A percentile compares a stretch with the other conserved stretches of the same genome.
phyloP scores from a whole-genome alignment of 768 basidiomycete species.

The Neoboletus magnificus region DNA sequence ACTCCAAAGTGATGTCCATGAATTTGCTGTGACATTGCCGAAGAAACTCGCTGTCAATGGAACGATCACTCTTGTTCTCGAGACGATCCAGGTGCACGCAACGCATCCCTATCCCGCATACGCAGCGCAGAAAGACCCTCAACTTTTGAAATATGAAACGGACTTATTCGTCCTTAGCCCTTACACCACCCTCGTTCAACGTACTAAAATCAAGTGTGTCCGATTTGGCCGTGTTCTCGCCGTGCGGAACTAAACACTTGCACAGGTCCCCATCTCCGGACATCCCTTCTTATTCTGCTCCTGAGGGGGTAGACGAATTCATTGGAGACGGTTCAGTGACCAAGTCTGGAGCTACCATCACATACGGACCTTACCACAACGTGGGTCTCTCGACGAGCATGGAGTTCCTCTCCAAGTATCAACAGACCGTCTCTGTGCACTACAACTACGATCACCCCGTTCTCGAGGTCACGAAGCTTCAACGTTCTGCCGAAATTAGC shows the following conservation, averaged over 20 bases:
- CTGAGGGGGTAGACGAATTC: constrained; percentile 57
- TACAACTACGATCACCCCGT: constrained; percentile 84
- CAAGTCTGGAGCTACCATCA: constrained; percentile 76
- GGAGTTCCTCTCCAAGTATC: constrained; percentile 56
- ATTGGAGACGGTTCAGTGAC: constrained; percentile 57
- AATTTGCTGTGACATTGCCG: constrained; percentile 64
- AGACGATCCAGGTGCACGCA: constrained; percentile 74
- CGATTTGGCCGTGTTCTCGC: background rate
- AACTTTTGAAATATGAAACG: constrained; percentile 73
- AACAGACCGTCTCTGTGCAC: constrained; percentile 69
- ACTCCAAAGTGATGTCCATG: constrained; percentile 42
- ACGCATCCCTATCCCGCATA: constrained; percentile 72
- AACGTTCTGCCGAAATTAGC: constrained; percentile 83
- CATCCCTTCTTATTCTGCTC: constrained; percentile 69
- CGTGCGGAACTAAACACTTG: constrained; percentile 2
- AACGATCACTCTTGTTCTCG: constrained; percentile 73
- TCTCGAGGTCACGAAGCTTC: constrained; percentile 66
- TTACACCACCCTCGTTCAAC: constrained; percentile 76
- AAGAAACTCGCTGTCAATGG: constrained; percentile 54
- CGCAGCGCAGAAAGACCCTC: constrained; percentile 72
- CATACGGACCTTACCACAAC: constrained; percentile 84
- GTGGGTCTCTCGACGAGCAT: constrained; percentile 60
- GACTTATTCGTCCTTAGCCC: constrained; percentile 82
- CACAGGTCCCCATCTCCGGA: constrained; percentile 66
- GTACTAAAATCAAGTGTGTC: constrained; percentile 82